Base-by-base conservation (phyloP, 768 basidiomycete genomes). In the Pleurotus sapidus region DNA sequence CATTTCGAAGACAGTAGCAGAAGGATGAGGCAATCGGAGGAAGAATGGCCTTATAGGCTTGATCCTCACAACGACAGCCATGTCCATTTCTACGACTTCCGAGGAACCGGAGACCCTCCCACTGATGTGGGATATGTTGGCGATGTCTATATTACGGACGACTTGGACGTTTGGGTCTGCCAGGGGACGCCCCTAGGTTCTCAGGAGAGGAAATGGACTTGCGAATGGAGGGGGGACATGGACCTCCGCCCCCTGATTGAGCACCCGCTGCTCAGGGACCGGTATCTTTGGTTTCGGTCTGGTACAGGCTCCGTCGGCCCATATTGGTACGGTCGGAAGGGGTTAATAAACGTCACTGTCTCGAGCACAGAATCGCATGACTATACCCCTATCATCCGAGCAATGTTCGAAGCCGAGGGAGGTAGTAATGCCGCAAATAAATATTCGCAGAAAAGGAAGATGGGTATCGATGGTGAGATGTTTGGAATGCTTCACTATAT, bases 211-310 rank as follows among this genome's bases (percentile, higher is more conserved):
- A 23, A 17, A 3, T 53, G 50, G 50, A 34, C 40, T 4, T 27
- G 27, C 8, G 14, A 15, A 5, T 43, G 42, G 42, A 18, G 42
- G 5, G 12, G 18, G 18, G 18, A 18, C 18, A 15, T 18, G 42
- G 42, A 43, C 18, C 15, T 24, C 17, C 20, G 30, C 18, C 50
- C 17, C 4, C 14, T 53, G 15, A 34, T 34, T 37, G 38, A 38
- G 37, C 50, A 53, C 50, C 50, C 50, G 11, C 37, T 53, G 25
- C 50, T 53, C 17, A 37, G n/a, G n/a, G 50, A 53, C 7, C 50
- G 50, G 3, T 53, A 9, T 9, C 23, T 53, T 18, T 53, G 50
- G 50, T 53, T 53, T 23, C 34, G 50, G 3, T n/a, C 25, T 15
- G 27, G 27, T 27, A 27, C 27, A 27, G 15, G 42, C 18, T 39